Conservation (phyloP, 2,329 filamentous ascomycete genomes). For the Westerdykella sp. region DNA sequence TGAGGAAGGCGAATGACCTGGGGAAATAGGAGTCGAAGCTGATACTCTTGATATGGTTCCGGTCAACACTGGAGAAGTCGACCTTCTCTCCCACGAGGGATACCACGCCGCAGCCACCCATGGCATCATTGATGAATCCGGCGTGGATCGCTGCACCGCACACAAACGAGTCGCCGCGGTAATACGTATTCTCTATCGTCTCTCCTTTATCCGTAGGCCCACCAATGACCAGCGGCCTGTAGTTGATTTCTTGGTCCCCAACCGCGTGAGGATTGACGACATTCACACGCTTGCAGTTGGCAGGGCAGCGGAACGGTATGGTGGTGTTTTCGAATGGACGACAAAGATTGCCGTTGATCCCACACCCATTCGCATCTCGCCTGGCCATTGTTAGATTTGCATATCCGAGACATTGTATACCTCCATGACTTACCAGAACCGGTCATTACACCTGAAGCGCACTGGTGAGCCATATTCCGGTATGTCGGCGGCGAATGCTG, state of each 20-base stretch:
- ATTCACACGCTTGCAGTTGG: conserved; percentile 60
- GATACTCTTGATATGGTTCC: conserved; percentile 70
- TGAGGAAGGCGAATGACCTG: conserved; percentile 71
- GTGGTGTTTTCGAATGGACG: conserved; percentile 66
- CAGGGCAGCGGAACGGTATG: conserved; percentile 69
- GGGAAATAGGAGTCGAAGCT: conserved; percentile 86
- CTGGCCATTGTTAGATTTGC: conserved; percentile 9
- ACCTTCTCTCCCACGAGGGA: conserved; percentile 63
- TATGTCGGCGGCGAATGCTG: conserved; percentile 55
- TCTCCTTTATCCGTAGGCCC: conserved; percentile 41
- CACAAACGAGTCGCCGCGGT: conserved; percentile 84
- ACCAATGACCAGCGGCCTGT: conserved; percentile 50
- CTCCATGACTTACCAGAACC: conserved; percentile 55
- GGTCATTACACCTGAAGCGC: conserved; percentile 59
- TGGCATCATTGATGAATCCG: conserved; percentile 63
- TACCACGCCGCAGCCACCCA: conserved; percentile 78
- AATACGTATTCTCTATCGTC: conserved; percentile 51
- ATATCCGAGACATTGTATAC: conserved; percentile 24
- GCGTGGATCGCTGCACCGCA: conserved; percentile 81
- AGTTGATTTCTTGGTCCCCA: conserved; percentile 58
- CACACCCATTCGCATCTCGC: conserved; percentile 62
- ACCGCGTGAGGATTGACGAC: conserved; percentile 70
- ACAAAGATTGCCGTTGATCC: conserved; percentile 67
- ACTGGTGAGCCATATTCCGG: conserved; percentile 61
- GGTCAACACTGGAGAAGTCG: conserved; percentile 57